Conservation (phyloP, 192 early-diverging fungal species). For the Coemansia sp. region DNA sequence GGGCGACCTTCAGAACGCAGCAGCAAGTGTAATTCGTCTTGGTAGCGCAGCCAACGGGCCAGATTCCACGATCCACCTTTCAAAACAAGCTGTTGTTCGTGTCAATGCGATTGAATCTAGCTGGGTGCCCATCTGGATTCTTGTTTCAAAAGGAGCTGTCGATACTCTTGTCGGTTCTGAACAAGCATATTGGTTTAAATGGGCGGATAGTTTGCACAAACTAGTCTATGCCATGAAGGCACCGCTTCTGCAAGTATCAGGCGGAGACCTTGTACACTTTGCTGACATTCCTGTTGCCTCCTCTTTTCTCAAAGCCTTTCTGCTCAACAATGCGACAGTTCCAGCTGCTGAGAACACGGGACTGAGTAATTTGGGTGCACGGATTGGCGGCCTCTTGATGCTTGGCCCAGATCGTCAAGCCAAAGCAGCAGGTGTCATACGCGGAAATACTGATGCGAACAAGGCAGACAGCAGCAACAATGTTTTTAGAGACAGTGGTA, state of each 20-base stretch:
- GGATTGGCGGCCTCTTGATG: conserved; percentile 43
- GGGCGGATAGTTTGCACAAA: conserved; percentile 7
- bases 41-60: background rate
- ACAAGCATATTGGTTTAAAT: background rate
- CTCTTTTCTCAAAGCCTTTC: background rate
- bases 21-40: background rate
- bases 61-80: background rate
- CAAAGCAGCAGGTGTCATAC: background rate
- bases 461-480: background rate
- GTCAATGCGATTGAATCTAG: conserved; percentile 16
- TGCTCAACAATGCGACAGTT: background rate
- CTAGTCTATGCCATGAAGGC: background rate
- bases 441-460: background rate
- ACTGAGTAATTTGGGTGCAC: conserved; percentile 29
- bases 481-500: background rate
- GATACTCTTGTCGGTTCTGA: conserved; percentile 12
- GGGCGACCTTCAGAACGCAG: conserved; percentile 18
- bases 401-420: conserved; percentile 1
- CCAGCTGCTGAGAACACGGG: background rate
- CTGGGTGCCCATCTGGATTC: conserved; percentile 42
- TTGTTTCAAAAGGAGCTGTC: conserved; percentile 11
- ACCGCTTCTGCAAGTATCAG: background rate
- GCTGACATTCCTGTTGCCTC: background rate
- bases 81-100: conserved; percentile 1
- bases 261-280: background rate